phyloP scores from a whole-genome alignment of 2,329 filamentous ascomycete species.

The Fusarium gaditjirri region DNA sequence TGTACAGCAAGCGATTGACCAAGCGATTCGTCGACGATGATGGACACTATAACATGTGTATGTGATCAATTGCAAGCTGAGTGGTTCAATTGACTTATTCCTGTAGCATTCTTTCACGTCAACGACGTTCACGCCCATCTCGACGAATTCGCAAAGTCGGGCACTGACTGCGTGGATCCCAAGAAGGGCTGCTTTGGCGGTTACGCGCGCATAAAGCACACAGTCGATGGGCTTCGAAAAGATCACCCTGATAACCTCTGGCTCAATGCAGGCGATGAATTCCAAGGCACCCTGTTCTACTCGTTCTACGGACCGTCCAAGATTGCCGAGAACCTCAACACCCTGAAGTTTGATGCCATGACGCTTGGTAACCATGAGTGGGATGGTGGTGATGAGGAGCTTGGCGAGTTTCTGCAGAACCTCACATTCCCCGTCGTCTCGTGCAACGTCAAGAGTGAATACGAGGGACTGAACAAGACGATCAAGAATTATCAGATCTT shows the following conservation, averaged over 20 bases:
- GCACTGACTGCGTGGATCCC: conserved; percentile 69
- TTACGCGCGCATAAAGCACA: conserved; percentile 71
- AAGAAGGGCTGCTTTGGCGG: conserved; percentile 70
- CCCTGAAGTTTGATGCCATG: conserved; percentile 74
- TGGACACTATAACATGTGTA: conserved; percentile 65
- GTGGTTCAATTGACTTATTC: not conserved
- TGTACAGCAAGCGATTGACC: conserved; percentile 59
- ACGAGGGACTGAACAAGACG: conserved; percentile 68
- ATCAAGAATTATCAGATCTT: conserved; percentile 75
- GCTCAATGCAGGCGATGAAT: conserved; percentile 75
- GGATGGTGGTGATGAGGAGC: conserved; percentile 70
- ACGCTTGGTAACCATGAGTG: conserved; percentile 76
- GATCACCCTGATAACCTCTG: conserved; percentile 69
- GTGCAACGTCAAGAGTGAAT: conserved; percentile 70
- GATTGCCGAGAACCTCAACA: conserved; percentile 73
- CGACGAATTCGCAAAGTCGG: conserved; percentile 69
- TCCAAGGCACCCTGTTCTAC: conserved; percentile 76
- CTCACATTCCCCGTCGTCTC: conserved; percentile 73
- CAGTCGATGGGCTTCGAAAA: conserved; percentile 66
- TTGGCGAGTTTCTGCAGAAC: conserved; percentile 70
- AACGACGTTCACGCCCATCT: conserved; percentile 76
- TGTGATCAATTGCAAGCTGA: conserved; percentile 6
- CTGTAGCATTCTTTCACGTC: conserved; percentile 71
- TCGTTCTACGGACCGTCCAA: conserved; percentile 74
- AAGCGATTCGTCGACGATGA: conserved; percentile 61